Evolutionary conservation across 2,329 filamentous ascomycete genomes (phyloP).

Genomic region (Aaosphaeria pasadenensis): DNA sequence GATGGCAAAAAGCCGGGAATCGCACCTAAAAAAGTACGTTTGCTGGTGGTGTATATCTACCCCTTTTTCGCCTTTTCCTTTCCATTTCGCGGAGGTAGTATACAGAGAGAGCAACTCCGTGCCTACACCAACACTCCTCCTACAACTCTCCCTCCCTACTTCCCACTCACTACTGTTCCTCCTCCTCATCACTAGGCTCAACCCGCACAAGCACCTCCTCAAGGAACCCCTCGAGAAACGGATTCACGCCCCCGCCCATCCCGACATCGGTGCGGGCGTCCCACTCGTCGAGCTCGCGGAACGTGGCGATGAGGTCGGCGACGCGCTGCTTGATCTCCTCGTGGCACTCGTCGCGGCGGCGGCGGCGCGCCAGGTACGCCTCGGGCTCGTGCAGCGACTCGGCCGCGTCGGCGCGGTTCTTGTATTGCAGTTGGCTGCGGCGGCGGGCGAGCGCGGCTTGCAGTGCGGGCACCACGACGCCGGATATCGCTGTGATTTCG

Average conservation of each 20-base stretch:
- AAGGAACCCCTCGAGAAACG: conserved; percentile 85
- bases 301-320: conserved; percentile 76
- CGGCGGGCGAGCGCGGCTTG: conserved; percentile 87
- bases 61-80: too few relatives aligned
- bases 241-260: conserved; percentile 87
- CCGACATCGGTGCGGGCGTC: conserved; percentile 85
- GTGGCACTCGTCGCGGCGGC: conserved; percentile 61
- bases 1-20: not conserved
- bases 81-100: too few relatives aligned
- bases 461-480: conserved; percentile 89
- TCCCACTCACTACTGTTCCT: not conserved
- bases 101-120: not conserved
- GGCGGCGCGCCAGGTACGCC: conserved; percentile 25
- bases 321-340: conserved; percentile 80
- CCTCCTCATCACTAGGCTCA: conserved; percentile 76
- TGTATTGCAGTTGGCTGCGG: conserved; percentile 54
- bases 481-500: conserved; percentile 81
- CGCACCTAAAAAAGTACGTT: not conserved
- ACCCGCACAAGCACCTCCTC: conserved; percentile 93
- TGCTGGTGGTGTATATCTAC: too few relatives aligned
- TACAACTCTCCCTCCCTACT: conserved; percentile 30
- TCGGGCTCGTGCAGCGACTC: conserved; percentile 62
- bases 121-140: conserved; percentile 21
- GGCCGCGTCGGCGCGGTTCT: conserved; percentile 33
- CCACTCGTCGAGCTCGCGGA: conserved; percentile 85